phyloP scores from a whole-genome alignment of 352 stramenopile species.

The Phytophthora meadii region DNA sequence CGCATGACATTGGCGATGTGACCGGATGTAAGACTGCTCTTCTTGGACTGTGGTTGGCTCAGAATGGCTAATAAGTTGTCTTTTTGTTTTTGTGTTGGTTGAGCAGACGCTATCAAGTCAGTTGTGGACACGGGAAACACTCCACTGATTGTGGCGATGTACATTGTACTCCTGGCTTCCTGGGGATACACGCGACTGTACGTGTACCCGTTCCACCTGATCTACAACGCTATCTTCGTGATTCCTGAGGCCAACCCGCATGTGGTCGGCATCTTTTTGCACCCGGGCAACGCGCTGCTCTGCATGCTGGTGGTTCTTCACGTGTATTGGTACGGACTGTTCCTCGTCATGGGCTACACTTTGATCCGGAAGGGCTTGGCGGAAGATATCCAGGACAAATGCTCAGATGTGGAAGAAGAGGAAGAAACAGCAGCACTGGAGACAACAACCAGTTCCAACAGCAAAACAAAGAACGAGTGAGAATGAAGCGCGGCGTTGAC shows the following conservation, averaged over 20 bases:
- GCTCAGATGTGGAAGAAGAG: constrained; percentile 21
- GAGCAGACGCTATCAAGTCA: constrained; percentile 46
- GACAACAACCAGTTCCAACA: constrained; percentile 14
- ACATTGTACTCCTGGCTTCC: constrained; percentile 44
- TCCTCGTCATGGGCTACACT: constrained; percentile 54
- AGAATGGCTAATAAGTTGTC: constrained; percentile 1
- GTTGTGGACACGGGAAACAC: constrained; percentile 46
- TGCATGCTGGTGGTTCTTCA: constrained; percentile 52
- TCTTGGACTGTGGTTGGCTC: not conserved
- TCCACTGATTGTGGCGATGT: constrained; percentile 40
- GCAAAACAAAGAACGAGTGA: constrained; percentile 42
- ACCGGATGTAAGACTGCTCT: constrained; percentile 48
- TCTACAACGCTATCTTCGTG: constrained; percentile 44
- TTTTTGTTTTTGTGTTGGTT: not conserved
- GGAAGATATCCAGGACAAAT: constrained; percentile 53
- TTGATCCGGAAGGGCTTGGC: constrained; percentile 39
- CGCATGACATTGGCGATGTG: constrained; percentile 65
- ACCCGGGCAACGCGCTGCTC: constrained; percentile 46
- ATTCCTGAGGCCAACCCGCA: constrained; percentile 37
- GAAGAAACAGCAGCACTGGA: constrained; percentile 15
- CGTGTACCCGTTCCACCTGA: constrained; percentile 52
- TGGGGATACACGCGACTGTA: constrained; percentile 57
- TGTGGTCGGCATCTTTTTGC: constrained; percentile 42
- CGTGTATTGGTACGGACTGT: constrained; percentile 53
- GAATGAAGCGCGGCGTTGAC: constrained; percentile 22